These are phyloP conservation scores for Phyllostachys edulis DNA, from an alignment of 176 grass and related monocot species.

Conservation along the genomic window DNA sequence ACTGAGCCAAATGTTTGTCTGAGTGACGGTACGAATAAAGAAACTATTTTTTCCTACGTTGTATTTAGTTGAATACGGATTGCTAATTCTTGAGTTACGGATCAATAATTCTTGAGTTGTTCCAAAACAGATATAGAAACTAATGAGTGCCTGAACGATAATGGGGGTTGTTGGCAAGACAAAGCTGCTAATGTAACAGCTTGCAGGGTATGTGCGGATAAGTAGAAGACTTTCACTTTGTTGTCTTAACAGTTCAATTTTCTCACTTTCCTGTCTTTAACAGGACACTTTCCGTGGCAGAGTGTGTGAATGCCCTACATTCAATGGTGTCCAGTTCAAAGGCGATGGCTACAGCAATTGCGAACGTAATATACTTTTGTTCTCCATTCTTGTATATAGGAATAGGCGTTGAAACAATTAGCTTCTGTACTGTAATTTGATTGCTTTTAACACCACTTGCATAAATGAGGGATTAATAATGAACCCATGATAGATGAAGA, in stretches of 20 bases:
- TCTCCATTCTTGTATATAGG: background rate
- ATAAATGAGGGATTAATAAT: conserved; percentile 2
- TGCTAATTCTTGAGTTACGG: background rate
- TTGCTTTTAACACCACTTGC: conserved; percentile 12
- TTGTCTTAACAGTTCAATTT: conserved; percentile 20
- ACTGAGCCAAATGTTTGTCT: conserved; percentile 97
- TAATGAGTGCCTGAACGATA: conserved; percentile 75
- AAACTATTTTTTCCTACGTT: background rate
- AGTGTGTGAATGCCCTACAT: conserved; percentile 82
- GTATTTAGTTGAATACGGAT: background rate
- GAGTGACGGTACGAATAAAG: conserved; percentile 62
- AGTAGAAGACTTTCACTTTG: conserved; percentile 14
- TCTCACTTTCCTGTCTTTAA: conserved; percentile 24
- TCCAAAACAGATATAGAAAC: conserved; percentile 73
- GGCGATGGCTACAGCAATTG: conserved; percentile 84
- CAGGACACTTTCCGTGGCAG: conserved; percentile 90
- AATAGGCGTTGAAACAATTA: conserved; percentile 3
- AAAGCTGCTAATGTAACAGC: conserved; percentile 80
- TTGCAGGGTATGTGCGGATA: conserved; percentile 60
- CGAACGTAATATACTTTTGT: conserved; percentile 59
- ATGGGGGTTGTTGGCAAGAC: conserved; percentile 90
- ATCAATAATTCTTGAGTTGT: background rate
- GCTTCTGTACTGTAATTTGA: background rate
- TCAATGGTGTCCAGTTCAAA: conserved; percentile 81
- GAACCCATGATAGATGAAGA: conserved; percentile 24